phyloP scores from a whole-genome alignment of 1,139 yeast species.

The Suhomyces coccinellae region DNA sequence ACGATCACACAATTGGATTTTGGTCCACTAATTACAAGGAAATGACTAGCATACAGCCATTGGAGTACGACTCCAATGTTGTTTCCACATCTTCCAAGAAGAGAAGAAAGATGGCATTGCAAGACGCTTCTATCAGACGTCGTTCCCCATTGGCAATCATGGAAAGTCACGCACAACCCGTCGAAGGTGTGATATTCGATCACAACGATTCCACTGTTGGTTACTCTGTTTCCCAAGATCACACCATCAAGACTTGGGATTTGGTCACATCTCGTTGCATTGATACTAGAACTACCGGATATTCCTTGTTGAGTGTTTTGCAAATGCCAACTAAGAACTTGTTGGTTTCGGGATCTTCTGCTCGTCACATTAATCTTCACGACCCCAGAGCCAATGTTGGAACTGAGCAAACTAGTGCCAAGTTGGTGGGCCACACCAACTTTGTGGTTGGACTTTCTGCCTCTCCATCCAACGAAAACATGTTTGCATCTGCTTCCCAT shows the following conservation, averaged over 20 bases:
- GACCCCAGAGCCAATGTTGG: conserved; percentile 68
- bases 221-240: conserved; percentile 95
- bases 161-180: conserved; percentile 83
- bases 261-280: conserved; percentile 78
- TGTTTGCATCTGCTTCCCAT: conserved; percentile 88
- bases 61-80: conserved; percentile 49
- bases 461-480: conserved; percentile 72
- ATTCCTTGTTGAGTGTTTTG: conserved; percentile 73
- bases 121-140: conserved; percentile 75
- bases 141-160: conserved; percentile 77
- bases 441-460: conserved; percentile 80
- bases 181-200: conserved; percentile 80
- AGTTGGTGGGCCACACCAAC: conserved; percentile 86
- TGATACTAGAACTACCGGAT: conserved; percentile 88
- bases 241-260: conserved; percentile 95
- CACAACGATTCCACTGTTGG: conserved; percentile 72
- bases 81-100: conserved; percentile 81
- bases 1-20: conserved; percentile 76
- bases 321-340: conserved; percentile 66
- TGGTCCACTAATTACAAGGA: conserved; percentile 90
- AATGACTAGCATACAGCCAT: conserved; percentile 72
- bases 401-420: conserved; percentile 51
- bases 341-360: conserved; percentile 90
- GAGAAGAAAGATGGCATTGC: conserved; percentile 78
- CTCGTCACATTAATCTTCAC: conserved; percentile 89